Percentiles rank a stretch among this genome's conserved stretches.
These are phyloP conservation scores for Suillus spraguei DNA, from an alignment of 768 basidiomycete genomes.

Conservation along the genomic window DNA sequence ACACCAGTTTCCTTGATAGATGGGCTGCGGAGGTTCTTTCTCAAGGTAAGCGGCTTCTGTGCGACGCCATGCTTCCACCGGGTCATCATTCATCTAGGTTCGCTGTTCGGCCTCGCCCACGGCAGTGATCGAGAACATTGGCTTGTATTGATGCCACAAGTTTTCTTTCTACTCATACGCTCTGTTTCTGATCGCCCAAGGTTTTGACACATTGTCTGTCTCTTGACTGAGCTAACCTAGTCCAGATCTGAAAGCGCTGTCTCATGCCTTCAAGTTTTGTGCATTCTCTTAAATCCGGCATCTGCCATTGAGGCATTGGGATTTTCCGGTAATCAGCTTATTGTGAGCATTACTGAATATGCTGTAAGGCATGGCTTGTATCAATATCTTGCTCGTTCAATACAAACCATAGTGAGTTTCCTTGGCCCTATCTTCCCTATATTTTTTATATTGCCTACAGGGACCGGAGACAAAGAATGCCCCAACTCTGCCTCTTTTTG, in stretches of 20 bases:
- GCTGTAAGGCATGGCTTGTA: conserved; percentile 53
- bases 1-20: conserved; percentile 31
- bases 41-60: neutral
- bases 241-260: conserved; percentile 51
- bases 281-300: conserved; percentile 41
- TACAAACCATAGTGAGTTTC: conserved; percentile 49
- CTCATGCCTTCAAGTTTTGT: conserved; percentile 53
- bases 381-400: conserved; percentile 20
- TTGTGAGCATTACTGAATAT: conserved; percentile 43
- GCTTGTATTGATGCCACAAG: conserved; percentile 60
- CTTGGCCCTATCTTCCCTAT: neutral
- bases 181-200: conserved; percentile 50
- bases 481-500: conserved; percentile 30
- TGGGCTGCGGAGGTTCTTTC: conserved; percentile 32
- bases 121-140: conserved; percentile 50
- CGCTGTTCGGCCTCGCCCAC: conserved; percentile 41
- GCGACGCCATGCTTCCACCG: neutral
- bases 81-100: conserved; percentile 30
- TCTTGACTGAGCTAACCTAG: conserved; percentile 5
- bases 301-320: conserved; percentile 23
- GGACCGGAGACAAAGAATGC: conserved; percentile 56
- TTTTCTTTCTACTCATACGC: conserved; percentile 49
- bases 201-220: conserved; percentile 40
- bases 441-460: conserved; percentile 35
- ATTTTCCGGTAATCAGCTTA: conserved; percentile 31